Evolutionary conservation across 495 filamentous ascomycete genomes (phyloP).

Genomic region (Pseudomonodictys pantanalensis): DNA sequence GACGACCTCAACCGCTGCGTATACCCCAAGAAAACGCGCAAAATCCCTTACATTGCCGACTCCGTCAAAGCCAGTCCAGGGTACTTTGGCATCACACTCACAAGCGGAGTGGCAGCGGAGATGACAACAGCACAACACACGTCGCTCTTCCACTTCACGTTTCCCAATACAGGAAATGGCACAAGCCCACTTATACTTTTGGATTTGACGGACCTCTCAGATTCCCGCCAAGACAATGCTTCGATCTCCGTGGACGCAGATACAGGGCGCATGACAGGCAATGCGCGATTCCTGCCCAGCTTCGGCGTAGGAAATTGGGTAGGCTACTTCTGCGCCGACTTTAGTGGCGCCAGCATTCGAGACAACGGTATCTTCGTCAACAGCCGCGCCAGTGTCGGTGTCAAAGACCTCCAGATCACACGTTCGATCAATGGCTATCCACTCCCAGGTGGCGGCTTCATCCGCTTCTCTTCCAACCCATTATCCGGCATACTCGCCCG

Average conservation of each 20-base stretch:
- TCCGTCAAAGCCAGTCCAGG: slow-evolving; percentile 62
- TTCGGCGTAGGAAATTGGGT: slow-evolving; percentile 33
- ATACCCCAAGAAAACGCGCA: slow-evolving; percentile 57
- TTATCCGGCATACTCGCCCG: slow-evolving; percentile 21
- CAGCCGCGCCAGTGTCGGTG: slow-evolving; percentile 25
- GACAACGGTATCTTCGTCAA: slow-evolving; percentile 34
- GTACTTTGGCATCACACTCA: slow-evolving; percentile 61
- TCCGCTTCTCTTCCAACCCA: slow-evolving; percentile 24
- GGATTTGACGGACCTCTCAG: slow-evolving; percentile 64
- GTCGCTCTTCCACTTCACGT: slow-evolving; percentile 67
- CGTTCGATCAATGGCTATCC: slow-evolving; percentile 30
- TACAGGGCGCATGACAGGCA: slow-evolving; percentile 33
- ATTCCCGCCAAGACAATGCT: slow-evolving; percentile 52
- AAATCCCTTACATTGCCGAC: slow-evolving; percentile 45
- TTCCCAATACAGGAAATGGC: slow-evolving; percentile 45
- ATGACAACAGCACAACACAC: slow-evolving; percentile 66
- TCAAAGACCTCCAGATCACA: slow-evolving; percentile 26
- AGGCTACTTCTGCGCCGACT: slow-evolving; percentile 37
- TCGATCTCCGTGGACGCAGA: slow-evolving; percentile 28
- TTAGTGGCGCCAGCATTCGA: slow-evolving; percentile 29
- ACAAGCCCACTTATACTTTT: slow-evolving; percentile 59
- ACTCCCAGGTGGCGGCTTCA: slow-evolving; percentile 34
- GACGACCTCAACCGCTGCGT: slow-evolving; percentile 62
- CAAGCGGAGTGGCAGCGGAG: slow-evolving; percentile 58
- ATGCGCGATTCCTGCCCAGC: slow-evolving; percentile 31